Evolutionary conservation across 1,284 basidiomycete genomes (phyloP), one percentile per base, ranked within the genome.

Genomic region (Pholiota adiposa): DNA sequence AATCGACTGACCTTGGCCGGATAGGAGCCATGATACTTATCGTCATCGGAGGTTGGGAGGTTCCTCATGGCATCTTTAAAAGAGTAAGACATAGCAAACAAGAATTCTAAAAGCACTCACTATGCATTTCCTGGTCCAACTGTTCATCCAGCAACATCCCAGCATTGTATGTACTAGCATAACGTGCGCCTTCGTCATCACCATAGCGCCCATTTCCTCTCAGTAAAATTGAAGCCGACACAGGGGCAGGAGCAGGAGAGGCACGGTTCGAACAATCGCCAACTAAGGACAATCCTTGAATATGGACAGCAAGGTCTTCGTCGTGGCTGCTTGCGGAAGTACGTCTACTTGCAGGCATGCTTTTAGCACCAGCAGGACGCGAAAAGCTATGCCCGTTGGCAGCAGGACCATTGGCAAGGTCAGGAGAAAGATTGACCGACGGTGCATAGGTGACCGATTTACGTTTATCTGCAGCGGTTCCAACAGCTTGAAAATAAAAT

Each of bases 121-220:
- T 93, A 67, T 94, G 88, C 86, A 95, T 92, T 72, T 95, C 93
- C 73, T 93, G 87, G 69, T 96, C 93, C 65, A 96, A 76, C 71
- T 95, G 92, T 73, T 95, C 90, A 67, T 96, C 93, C 62, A 95
- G 79, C 84, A 95, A 87, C 85, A 94, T 92, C 27, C 91, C 91
- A 43, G 90, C 86, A 68, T 92, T 93, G 73, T 87, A 90, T 38
- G 79, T 80, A 62, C 80, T 85, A 21, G 83, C 83, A 69, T 84
- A 83, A 49, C 79, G 80, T 16, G 77, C 73, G 40, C 80, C 81
- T 60, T 88, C 84, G 51, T 84, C 84, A 58, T 84, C 81, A 19
- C 72, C 75, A 64, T 83, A 78, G 40, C 81, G 75, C 57, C 79
- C 75, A 65, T 77, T 78, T 38, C 75, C 77, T 65, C 83, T 79